phyloP scores from a whole-genome alignment of 768 basidiomycete genomes.

The Kwoniella heveanensis region DNA sequence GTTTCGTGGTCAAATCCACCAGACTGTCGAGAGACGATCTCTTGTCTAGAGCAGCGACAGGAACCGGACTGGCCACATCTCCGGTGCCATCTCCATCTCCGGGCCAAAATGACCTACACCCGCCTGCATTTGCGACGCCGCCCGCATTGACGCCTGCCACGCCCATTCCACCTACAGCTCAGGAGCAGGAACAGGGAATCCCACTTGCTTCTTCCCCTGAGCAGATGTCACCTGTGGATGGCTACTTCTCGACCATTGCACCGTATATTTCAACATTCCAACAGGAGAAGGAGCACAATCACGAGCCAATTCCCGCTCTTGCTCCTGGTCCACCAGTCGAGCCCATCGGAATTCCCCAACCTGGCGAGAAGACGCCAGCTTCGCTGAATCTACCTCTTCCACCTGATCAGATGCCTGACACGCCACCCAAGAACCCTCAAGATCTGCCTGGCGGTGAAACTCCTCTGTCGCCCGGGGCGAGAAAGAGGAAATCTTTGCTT shows the following conservation, averaged over 20 bases:
- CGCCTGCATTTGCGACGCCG: neutral
- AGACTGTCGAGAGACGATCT: conserved; percentile 3
- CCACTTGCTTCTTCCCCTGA: conserved; percentile 11
- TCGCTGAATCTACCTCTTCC: conserved; percentile 31
- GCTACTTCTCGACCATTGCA: conserved; percentile 19
- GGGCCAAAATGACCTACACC: neutral
- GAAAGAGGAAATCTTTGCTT: conserved; percentile 23
- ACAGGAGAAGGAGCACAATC: neutral
- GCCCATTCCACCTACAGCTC: neutral
- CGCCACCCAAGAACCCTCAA: conserved; percentile 17
- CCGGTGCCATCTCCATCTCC: neutral
- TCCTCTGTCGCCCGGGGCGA: conserved; percentile 5
- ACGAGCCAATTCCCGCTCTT: neutral
- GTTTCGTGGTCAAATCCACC: conserved; percentile 26
- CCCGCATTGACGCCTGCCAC: conserved; percentile 4
- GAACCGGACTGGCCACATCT: neutral
- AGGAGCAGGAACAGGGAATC: neutral
- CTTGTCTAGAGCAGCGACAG: neutral
- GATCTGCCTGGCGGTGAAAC: conserved; percentile 1
- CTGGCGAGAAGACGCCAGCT: conserved; percentile 20
- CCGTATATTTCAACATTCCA: neutral
- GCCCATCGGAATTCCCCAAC: conserved; percentile 26
- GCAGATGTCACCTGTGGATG: conserved; percentile 10
- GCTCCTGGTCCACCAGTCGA: conserved; percentile 29
- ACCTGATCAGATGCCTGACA: conserved; percentile 42